Base-by-base conservation (phyloP, 129 eudicot species). In the Tanacetum coccineum region DNA sequence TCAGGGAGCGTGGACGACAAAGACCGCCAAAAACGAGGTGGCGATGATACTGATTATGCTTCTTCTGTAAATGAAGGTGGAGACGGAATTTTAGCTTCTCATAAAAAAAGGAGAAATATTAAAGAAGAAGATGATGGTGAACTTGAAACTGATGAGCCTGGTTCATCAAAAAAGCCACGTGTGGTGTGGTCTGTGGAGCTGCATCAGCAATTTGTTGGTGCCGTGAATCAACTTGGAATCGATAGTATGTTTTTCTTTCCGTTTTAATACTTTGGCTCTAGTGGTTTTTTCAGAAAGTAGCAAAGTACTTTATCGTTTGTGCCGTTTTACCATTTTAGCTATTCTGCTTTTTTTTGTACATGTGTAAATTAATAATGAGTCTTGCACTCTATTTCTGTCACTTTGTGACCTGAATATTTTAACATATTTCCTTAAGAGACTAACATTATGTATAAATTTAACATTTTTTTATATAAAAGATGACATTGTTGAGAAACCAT, bases 161-260 rank as follows among this genome's bases (percentile, higher is more conserved):
- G 74, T 74, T 70, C 85, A 40, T 59, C 87, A 28, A 90, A 87
- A 78, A 87, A 81, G 80, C 89, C 95, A 26, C 88, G 95, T 66
- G 88, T 87, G 4, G 87, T 83, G 58, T 90, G 97, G 97, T 76
- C 91, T 12, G 86, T 80, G 68, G 88, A 85, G 73, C 87, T 90
- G 48, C 97, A 90, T 82, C 91, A 90, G 71, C 95, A 84, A 66
- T 90, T 90, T 76, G 87, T 87, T 68, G 63, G 73, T 67, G 97
- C 95, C 0, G 91, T 90, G 20, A 85, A 82, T 39, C 91, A 84
- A 63, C 87, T 87, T 25, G 97, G 97, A 58, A 82, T 88, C 18
- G 96, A 88, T 36, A 88, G 96, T 88, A 88, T 13, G 91, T 53
- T 32, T 66, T 70, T 64, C 45, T 39, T n/a, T 57, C 20, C 4